phyloP scores from a whole-genome alignment of 306 rosid genomes.

The Prinsepia uniflora region DNA sequence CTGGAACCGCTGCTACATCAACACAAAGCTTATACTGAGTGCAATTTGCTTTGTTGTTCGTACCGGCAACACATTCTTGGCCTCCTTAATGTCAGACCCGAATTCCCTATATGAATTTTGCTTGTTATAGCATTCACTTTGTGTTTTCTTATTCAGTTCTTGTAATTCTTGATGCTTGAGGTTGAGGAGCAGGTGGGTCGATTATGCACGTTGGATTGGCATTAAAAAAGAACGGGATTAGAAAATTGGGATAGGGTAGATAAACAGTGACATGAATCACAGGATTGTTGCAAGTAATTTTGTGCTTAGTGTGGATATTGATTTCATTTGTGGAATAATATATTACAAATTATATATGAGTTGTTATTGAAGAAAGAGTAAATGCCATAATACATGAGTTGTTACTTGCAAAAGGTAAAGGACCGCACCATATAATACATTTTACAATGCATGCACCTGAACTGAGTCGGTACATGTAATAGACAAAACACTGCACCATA shows the following conservation, averaged over 20 bases:
- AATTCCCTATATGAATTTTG: neutral
- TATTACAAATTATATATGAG: neutral
- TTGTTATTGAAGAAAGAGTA: too few relatives aligned
- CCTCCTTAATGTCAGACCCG: constrained; percentile 42
- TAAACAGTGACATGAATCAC: neutral
- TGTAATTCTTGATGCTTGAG: neutral
- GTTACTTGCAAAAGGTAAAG: too few relatives aligned
- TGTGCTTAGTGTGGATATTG: neutral
- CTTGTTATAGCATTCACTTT: neutral
- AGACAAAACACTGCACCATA: too few relatives aligned
- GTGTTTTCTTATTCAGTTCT: neutral
- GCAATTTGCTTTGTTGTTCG: constrained; percentile 45
- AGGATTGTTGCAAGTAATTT: neutral
- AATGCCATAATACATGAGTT: too few relatives aligned
- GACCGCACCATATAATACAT: too few relatives aligned
- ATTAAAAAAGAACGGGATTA: constrained; percentile 57
- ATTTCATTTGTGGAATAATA: neutral
- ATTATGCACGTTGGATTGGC: constrained; percentile 79
- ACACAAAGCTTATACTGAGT: constrained; percentile 39
- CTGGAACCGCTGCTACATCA: constrained; percentile 48
- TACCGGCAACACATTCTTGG: constrained; percentile 57
- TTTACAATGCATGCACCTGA: too few relatives aligned
- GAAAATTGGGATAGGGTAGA: neutral
- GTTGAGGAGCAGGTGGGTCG: constrained; percentile 76
- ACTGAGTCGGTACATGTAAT: too few relatives aligned